Evolutionary conservation across 2,329 filamentous ascomycete genomes (phyloP).

Genomic region (Phyllosticta citriasiana): DNA sequence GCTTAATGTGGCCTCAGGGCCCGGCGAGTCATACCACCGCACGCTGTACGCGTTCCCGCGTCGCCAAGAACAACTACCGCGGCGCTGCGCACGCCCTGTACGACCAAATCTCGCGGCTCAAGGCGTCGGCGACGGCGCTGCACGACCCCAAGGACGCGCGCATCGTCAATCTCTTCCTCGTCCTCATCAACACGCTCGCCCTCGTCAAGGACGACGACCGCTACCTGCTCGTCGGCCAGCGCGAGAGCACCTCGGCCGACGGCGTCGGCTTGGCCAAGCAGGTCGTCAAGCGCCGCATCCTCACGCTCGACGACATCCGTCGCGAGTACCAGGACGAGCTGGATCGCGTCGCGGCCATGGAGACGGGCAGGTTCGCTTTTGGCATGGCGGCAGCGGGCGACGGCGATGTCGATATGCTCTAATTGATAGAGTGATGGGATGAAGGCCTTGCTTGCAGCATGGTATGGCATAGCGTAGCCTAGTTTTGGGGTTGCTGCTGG

Average conservation of each 20-base stretch:
- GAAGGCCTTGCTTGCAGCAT: too few relatives aligned
- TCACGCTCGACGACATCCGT: constrained; percentile 77
- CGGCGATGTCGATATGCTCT: constrained; percentile 11
- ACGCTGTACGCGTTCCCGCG: constrained; percentile 85
- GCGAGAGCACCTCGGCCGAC: constrained; percentile 7
- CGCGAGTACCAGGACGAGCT: constrained; percentile 85
- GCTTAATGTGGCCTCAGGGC: constrained; percentile 48
- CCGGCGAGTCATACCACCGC: constrained; percentile 63
- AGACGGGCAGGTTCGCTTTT: constrained; percentile 83
- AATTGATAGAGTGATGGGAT: background rate
- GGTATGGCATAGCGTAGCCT: too few relatives aligned
- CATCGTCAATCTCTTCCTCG: constrained; percentile 66
- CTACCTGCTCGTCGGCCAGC: constrained; percentile 54
- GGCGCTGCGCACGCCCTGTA: constrained; percentile 55
- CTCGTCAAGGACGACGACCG: constrained; percentile 74
- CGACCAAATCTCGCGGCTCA: constrained; percentile 44
- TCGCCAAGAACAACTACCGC: constrained; percentile 75
- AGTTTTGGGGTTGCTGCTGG: too few relatives aligned
- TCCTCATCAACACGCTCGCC: constrained; percentile 84
- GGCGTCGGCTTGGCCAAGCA: constrained; percentile 26
- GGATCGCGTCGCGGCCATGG: constrained; percentile 77
- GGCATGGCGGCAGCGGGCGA: constrained; percentile 22
- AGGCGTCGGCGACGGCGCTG: constrained; percentile 28
- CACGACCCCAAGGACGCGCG: constrained; percentile 42
- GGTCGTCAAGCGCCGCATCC: constrained; percentile 56